Base-by-base conservation (phyloP, 1,284 basidiomycete species). In the Cryptococcus sp. region DNA sequence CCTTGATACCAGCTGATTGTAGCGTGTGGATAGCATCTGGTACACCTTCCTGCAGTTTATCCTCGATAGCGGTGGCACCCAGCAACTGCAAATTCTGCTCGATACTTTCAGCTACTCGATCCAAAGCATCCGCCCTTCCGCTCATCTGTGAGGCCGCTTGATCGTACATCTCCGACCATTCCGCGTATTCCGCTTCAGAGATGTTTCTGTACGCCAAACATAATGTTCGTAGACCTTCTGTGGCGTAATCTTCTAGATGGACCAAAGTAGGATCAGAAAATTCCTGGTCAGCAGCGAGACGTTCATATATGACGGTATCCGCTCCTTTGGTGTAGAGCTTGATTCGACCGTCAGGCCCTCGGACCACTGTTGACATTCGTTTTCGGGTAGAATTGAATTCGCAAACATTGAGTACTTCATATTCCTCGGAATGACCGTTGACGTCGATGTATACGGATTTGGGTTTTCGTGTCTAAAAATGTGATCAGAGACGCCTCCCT, bases 301-400 rank as follows among this genome's bases (percentile, higher is more conserved):
- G 84, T 72, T 97, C 93, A 52, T 91, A 79, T 64, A 97, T 97
- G 64, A 98, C 96, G 2, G 93, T 98, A 72, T 99, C 96, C 2
- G 96, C 96, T 34, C 96, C 96, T 76, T 99, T 99, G 67, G 89
- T 93, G 73, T 90, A 98, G 10, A 99, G 77, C 77, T 93, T 96
- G 79, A 98, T 90, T 72, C 85, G 86, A 53, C 95, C 92, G 65
- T 93, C 86, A 0, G 94, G 89, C 37, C 84, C 82, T 14, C 92
- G 85, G 32, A 99, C 85, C 57, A 99, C 79, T 0, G 92, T 94
- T 23, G 94, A 97, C 96, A 99, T 98, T 56, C 96, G 84, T 73
- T 99, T 98, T 47, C 95, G 84, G 0, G 92, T 91, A 48, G 91
- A 96, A 75, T 98, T 98, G 82, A 99, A 98, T 76, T 98, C 96